Evolutionary conservation across 2,329 filamentous ascomycete species (phyloP).

Genomic region (Cytospora leucostoma): DNA sequence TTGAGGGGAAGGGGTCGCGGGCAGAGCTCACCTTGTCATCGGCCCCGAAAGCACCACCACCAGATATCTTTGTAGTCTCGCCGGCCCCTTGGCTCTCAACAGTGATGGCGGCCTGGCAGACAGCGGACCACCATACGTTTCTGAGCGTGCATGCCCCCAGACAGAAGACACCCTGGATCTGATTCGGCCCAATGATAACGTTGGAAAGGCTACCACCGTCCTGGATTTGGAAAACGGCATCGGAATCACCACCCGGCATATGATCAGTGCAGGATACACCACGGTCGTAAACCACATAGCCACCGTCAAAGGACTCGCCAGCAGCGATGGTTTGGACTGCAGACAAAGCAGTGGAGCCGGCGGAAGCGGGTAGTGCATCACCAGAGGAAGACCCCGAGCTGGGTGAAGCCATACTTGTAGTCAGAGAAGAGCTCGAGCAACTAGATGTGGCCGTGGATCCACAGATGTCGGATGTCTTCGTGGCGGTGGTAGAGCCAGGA

Average conservation of each 20-base stretch:
- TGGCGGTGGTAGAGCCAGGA: conserved; percentile 9
- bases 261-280: conserved; percentile 28
- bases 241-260: conserved; percentile 32
- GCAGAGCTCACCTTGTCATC: conserved; percentile 35
- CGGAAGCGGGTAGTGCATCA: conserved; percentile 21
- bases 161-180: conserved; percentile 53
- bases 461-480: conserved; percentile 7
- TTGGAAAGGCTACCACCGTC: conserved; percentile 53
- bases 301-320: conserved; percentile 33
- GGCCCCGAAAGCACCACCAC: conserved; percentile 41
- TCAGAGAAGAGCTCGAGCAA: not conserved
- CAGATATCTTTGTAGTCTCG: conserved; percentile 40
- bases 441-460: conserved; percentile 5
- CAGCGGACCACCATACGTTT: conserved; percentile 41
- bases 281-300: conserved; percentile 37
- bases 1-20: not conserved
- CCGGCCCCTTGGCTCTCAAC: conserved; percentile 39
- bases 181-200: conserved; percentile 52
- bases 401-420: not conserved
- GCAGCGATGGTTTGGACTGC: conserved; percentile 26
- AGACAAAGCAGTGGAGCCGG: conserved; percentile 19
- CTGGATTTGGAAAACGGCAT: conserved; percentile 53
- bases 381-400: conserved; percentile 1
- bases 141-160: conserved; percentile 45
- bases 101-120: conserved; percentile 41